Base-by-base conservation (phyloP, 208 protist genomes). In the Wallacemonas sp. region DNA sequence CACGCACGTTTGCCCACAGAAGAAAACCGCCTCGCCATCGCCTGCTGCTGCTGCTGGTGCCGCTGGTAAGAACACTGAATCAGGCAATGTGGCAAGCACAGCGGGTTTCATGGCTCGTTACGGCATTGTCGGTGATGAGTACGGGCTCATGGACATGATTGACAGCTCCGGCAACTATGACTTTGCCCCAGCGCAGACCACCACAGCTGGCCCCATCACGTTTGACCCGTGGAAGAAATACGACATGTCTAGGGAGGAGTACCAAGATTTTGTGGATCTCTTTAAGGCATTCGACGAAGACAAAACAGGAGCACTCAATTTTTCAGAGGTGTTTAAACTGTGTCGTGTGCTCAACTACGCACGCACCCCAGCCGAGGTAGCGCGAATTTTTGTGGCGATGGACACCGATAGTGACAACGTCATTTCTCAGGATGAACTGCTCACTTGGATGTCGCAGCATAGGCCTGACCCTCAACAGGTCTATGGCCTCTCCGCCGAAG, bases 291-390 rank as follows among this genome's bases (percentile, higher is more conserved):
- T 77, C 53, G 79, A 80, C 41, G 36, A 64, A 12, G 62, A 71
- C 58, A 49, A 67, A 1, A 68, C 38, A 28, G 79, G 79, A 41
- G 28, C 46, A n/a, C 59, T 84, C n/a, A 44, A 73, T 51, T 46
- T 66, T 5, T 11, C 28, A 5, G 70, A 80, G 53, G 54, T 77
- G 33, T 47, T 36, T 1, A 61, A 63, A 33, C 62, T 84, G 24
- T 62, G 65, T n/a, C 54, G 74, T 6, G 77, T 71, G 78, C 47
- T 80, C 27, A 84, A 84, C 66, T 77, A 71, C 63, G 66, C 73
- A n/a, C 67, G 70, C 14, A 51, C 53, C 28, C 63, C 67, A 1
- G 34, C 31, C 1, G 65, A 84, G 19, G 68, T 84, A 26, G 68
- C 78, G 59, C 26, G 60, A n/a, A 76, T 84, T 26, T 80, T 84